Conservation (phyloP, 352 stramenopile genomes). For the Pythium brachiatum region DNA sequence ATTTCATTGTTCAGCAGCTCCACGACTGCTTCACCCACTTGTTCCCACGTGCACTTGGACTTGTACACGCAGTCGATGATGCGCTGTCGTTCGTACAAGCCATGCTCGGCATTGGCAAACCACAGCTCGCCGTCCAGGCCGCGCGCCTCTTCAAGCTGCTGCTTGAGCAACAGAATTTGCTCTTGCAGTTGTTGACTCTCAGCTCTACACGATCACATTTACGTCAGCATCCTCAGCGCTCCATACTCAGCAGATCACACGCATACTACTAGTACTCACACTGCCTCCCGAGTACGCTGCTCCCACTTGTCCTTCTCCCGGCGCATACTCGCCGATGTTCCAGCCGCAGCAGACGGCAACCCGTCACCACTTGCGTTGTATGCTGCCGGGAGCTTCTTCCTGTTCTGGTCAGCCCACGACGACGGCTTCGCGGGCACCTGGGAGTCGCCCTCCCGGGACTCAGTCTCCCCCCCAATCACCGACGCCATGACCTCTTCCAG, state of each 20-base stretch:
- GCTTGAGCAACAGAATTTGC: constrained; percentile 38
- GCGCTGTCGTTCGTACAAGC: constrained; percentile 44
- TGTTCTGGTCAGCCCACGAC: constrained; percentile 4
- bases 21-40: constrained; percentile 48
- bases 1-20: constrained; percentile 68
- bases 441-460: neutral
- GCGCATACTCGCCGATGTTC: constrained; percentile 24
- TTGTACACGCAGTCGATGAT: constrained; percentile 54
- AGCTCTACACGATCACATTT: constrained; percentile 2
- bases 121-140: constrained; percentile 33
- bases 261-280: constrained; percentile 33
- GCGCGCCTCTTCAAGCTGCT: constrained; percentile 34
- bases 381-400: constrained; percentile 2
- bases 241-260: neutral
- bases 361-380: neutral
- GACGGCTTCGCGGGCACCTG: neutral
- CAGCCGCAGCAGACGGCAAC: constrained; percentile 3
- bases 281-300: constrained; percentile 45
- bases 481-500: constrained; percentile 57
- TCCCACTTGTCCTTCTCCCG: constrained; percentile 73
- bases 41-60: constrained; percentile 51
- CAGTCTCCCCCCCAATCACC: constrained; percentile 3
- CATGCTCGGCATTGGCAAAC: constrained; percentile 42
- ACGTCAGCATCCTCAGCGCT: neutral
- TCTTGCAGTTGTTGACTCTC: constrained; percentile 55